Base-by-base conservation (phyloP, 106 monocot genomes). In the Narthecium ossifragum region DNA sequence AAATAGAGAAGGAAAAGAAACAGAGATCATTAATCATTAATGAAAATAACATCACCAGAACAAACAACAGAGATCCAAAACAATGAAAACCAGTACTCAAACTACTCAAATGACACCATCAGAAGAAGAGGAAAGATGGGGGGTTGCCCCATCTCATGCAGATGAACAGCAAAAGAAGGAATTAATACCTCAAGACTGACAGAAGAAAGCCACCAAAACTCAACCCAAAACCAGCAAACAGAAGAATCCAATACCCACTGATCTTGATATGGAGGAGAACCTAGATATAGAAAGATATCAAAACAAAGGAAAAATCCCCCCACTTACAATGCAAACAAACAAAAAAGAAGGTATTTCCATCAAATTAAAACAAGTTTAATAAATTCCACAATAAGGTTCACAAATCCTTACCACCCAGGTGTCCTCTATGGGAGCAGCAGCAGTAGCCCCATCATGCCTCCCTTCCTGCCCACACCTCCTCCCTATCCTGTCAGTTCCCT, bases 401-500 rank as follows among this genome's bases (percentile, higher is more conserved):
- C 43, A 51, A 50, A 14, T 8, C 25, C 17, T 23, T 2, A 40
- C n/a, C n/a, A 41, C 20, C 48, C 4, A 51, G 51, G 2, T 61
- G 61, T 70, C 51, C 43, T 43, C 43, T 0, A 43, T 43, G 43
- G 29, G 61, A 38, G 38, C 23, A 49, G 7, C 59, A 69, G 69
- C 36, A 47, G 36, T n/a, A 67, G 41, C 15, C 18, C 52, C 53
- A 65, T 27, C 39, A 41, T 54, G 53, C 53, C 52, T 29, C 39
- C 65, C 40, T 34, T 29, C 53, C 13, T 53, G 29, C 59, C 51
- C 50, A 69, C 59, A 51, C 51, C 60, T 31, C 36, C 39, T 20
- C 25, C 26, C 60, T 41, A 24, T 28, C 25, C 57, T 57, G 57
- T 67, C 67, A 67, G 67, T 67, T 34, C 41, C 17, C 40, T n/a